Evolutionary conservation across 2,329 filamentous ascomycete genomes (phyloP), one percentile per base, ranked within the genome.

Genomic region (Aspergillus sp.): DNA sequence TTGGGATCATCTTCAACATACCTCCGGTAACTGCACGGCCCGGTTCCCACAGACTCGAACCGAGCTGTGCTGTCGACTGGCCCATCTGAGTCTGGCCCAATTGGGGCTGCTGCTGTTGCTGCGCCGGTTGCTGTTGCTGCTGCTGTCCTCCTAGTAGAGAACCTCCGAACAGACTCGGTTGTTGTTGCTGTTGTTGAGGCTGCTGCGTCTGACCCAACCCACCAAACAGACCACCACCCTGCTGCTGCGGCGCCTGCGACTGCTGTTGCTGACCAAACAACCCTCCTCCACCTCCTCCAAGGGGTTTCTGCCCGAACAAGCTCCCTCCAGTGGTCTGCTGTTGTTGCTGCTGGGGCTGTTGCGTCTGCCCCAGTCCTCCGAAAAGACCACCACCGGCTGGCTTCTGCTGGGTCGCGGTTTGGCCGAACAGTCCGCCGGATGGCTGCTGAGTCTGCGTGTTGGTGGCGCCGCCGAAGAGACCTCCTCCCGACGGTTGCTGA

Each of bases 1-100:
- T 36, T 51, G 55, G 62, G 57, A 39, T 41, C 54, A 61, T 38
- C 57, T 55, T 55, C 55, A 38, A 58, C 71, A 67, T 66, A 78
- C 75, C 74, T 70, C 77, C 75, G 39, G 76, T 79, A 58, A 79
- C 75, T 8, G 76, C 76, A 58, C 77, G 76, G 21, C 77, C 76
- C 38, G 79, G 74, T 45, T 78, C 74, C 79, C 78, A 77, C 66
- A 80, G 62, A 61, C 77, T 76, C 59, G 79, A 74, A 39, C 74
- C 73, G 12, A 36, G 32, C 54, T 70, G 76, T 30, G 74, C 71
- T 9, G 71, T 71, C 9, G 70, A 77, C 63, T 80, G 79, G 10
- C 78, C 78, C 56, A 47, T 28, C 19, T 45, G 39, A 17, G 38
- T 77, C n/a, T 50, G 25, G 10, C 23, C 38, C 38, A 45, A 76